These are phyloP conservation scores for Trametes elegans DNA, from an alignment of 768 basidiomycete genomes.

Conservation along the genomic window DNA sequence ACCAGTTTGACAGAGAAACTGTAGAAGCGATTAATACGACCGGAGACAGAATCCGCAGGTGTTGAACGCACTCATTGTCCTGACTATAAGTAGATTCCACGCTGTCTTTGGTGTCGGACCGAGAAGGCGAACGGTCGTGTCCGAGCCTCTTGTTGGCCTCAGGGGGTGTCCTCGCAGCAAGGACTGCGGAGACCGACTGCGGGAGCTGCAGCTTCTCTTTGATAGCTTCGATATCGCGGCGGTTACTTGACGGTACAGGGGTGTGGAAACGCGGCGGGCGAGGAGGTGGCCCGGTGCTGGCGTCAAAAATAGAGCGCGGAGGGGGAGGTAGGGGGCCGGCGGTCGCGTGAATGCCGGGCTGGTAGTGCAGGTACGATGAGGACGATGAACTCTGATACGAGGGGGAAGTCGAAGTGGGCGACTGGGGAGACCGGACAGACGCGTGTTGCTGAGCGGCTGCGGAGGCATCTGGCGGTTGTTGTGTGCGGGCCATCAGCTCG, in stretches of 20 bases:
- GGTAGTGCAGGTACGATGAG: slow-evolving; percentile 50
- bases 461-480: background rate
- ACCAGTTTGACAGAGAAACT: slow-evolving; percentile 18
- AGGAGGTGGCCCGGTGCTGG: slow-evolving; percentile 57
- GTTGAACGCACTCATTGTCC: slow-evolving; percentile 19
- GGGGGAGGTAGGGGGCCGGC: slow-evolving; percentile 75
- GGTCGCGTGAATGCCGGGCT: slow-evolving; percentile 66
- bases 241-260: slow-evolving; percentile 30
- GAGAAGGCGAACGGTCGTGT: background rate
- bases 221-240: slow-evolving; percentile 50
- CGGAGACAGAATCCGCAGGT: background rate
- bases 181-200: slow-evolving; percentile 36
- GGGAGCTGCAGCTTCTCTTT: slow-evolving; percentile 62
- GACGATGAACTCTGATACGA: background rate
- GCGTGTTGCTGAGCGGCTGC: background rate
- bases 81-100: slow-evolving; percentile 15
- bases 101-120: slow-evolving; percentile 4
- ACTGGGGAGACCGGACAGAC: background rate
- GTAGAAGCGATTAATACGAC: background rate
- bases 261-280: slow-evolving; percentile 47
- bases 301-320: slow-evolving; percentile 53
- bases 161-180: slow-evolving; percentile 34
- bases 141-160: slow-evolving; percentile 16
- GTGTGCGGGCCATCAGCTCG: slow-evolving; percentile 9
- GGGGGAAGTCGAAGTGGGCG: slow-evolving; percentile 3